phyloP scores from a whole-genome alignment of 176 grass and related monocot genomes.

The Otatea glauca region DNA sequence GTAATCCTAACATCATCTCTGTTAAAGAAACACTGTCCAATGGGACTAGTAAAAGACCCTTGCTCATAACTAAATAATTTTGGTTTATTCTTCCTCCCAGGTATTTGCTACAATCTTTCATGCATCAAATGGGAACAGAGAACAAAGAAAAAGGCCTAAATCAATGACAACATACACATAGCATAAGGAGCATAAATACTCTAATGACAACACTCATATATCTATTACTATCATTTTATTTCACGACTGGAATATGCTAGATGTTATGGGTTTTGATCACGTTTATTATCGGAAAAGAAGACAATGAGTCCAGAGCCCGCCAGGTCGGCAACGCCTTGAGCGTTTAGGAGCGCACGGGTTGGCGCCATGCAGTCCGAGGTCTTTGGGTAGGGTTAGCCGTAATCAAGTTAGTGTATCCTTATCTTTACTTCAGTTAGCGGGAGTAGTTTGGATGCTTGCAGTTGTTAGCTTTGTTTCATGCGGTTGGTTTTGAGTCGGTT shows the following conservation, averaged over 20 bases:
- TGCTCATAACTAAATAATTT: conserved; percentile 20
- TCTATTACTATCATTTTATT: background rate
- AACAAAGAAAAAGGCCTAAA: conserved; percentile 14
- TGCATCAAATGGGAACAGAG: conserved; percentile 18
- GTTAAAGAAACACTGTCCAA: conserved; percentile 13
- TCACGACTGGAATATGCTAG: background rate
- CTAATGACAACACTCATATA: background rate
- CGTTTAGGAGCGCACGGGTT: no score
- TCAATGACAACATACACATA: conserved; percentile 17
- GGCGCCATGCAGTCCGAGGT: no score
- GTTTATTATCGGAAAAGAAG: no score
- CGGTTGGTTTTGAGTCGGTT: no score
- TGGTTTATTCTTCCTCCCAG: background rate
- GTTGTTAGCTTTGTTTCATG: no score
- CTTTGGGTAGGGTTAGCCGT: no score
- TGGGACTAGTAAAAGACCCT: background rate
- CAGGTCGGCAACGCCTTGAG: no score
- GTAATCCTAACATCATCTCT: conserved; percentile 5
- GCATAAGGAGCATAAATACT: conserved; percentile 6
- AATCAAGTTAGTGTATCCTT: no score
- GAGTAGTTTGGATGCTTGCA: no score
- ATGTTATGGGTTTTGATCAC: no score
- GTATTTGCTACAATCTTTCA: conserved; percentile 6
- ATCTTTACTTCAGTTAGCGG: no score
- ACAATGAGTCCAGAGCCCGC: no score